phyloP scores from a whole-genome alignment of 1,284 basidiomycete species.

The Ustilago loliicola region DNA sequence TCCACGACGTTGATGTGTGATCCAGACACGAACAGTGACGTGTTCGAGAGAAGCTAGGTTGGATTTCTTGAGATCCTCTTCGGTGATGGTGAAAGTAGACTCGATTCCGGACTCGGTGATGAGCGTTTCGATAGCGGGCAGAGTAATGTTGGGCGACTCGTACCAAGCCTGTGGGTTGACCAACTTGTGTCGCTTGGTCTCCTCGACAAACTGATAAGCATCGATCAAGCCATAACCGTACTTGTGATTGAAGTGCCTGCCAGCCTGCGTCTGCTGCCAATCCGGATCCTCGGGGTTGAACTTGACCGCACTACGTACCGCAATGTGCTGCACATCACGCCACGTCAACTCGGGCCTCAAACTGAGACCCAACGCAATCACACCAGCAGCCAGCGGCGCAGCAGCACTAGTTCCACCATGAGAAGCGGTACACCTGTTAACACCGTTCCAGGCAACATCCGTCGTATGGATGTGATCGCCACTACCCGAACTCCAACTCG shows the following conservation, averaged over 20 bases:
- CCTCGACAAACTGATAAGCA: conserved; percentile 84
- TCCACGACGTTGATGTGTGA: conserved; percentile 85
- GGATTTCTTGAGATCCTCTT: conserved; percentile 78
- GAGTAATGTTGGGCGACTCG: conserved; percentile 51
- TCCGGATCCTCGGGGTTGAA: conserved; percentile 92
- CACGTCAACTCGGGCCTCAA: conserved; percentile 86
- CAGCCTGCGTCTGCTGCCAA: conserved; percentile 88
- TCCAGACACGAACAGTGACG: conserved; percentile 92
- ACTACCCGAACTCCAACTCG: conserved; percentile 95
- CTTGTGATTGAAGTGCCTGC: conserved; percentile 92
- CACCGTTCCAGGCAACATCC: conserved; percentile 79
- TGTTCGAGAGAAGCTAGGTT: conserved; percentile 94
- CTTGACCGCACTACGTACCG: conserved; percentile 81
- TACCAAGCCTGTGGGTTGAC: conserved; percentile 95
- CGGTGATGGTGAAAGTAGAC: conserved; percentile 80
- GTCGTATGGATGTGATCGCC: conserved; percentile 86
- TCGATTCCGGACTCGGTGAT: conserved; percentile 80
- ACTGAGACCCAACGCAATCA: conserved; percentile 66
- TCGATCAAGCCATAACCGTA: conserved; percentile 94
- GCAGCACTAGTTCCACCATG: conserved; percentile 99
- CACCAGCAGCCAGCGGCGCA: conserved; percentile 82
- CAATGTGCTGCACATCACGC: conserved; percentile 95
- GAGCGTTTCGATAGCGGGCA: conserved; percentile 53
- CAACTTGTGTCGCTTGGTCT: conserved; percentile 83
- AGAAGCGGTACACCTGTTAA: conserved; percentile 82